Conservation (phyloP, 2,329 filamentous ascomycete genomes). For the Seiridium cupressi region DNA sequence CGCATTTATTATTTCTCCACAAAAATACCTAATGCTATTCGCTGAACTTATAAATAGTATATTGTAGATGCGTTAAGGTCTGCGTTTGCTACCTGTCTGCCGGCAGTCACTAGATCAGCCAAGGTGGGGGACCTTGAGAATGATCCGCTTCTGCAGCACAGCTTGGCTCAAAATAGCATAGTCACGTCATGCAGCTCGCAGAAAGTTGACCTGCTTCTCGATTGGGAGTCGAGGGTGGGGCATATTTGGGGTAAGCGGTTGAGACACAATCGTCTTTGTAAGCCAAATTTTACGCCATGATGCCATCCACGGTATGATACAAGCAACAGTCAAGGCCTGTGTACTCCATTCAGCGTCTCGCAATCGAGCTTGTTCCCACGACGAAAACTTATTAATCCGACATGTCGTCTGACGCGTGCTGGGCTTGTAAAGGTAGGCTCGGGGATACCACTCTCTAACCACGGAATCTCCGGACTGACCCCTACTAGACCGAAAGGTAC, state of each 20-base stretch:
- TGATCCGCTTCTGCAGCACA: not conserved
- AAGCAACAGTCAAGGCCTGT: not conserved
- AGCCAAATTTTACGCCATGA: not conserved
- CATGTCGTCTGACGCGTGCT: not conserved
- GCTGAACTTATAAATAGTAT: too few species aligned
- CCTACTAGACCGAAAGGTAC: not conserved
- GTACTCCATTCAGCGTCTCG: too few species aligned
- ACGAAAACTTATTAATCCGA: not conserved
- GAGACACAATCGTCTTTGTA: not conserved
- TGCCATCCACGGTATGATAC: not conserved
- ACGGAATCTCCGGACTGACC: not conserved
- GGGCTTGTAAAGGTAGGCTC: not conserved
- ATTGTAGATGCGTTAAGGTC: too few species aligned
- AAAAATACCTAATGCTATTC: too few species aligned
- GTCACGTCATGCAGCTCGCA: not conserved
- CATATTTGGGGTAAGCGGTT: not conserved
- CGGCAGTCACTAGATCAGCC: too few species aligned
- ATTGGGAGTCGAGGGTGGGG: not conserved
- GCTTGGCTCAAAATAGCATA: not conserved
- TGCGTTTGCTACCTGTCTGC: too few species aligned
- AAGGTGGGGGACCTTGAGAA: too few species aligned
- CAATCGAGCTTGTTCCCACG: too few species aligned
- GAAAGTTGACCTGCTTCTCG: constrained; percentile 3
- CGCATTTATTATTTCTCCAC: too few species aligned
- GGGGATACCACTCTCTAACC: not conserved